Percentiles rank a stretch among this genome's conserved stretches.
These are phyloP conservation scores for Sphaerostilbella broomeana DNA, from an alignment of 2,329 filamentous ascomycete genomes.

Conservation along the genomic window DNA sequence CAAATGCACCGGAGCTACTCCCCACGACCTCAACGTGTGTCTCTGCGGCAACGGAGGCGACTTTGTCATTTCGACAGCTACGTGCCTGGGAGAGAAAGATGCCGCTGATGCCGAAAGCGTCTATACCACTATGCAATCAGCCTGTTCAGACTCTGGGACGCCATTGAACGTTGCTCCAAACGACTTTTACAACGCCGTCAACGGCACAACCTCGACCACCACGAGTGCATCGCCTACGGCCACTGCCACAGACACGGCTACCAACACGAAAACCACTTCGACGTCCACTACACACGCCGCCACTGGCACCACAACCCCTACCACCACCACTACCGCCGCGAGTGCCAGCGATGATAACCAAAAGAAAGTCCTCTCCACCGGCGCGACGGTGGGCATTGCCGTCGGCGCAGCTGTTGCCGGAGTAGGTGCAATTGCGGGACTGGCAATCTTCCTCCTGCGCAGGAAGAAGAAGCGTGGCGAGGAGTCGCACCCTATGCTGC, in stretches of 20 bases:
- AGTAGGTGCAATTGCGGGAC: slow-evolving; percentile 20
- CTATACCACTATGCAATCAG: slow-evolving; percentile 37
- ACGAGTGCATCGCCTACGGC: slow-evolving; percentile 7
- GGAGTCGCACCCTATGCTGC: slow-evolving; percentile 28
- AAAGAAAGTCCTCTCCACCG: slow-evolving; percentile 27
- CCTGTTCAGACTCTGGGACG: slow-evolving; percentile 39
- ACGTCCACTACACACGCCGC: slow-evolving; percentile 1
- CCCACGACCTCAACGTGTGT: slow-evolving; percentile 39
- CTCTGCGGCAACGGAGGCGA: slow-evolving; percentile 43
- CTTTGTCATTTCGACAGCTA: slow-evolving; percentile 42
- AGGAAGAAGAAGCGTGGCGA: slow-evolving; percentile 22
- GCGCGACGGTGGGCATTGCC: slow-evolving; percentile 34
- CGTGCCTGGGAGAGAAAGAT: slow-evolving; percentile 35
- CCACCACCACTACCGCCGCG: slow-evolving; percentile 5
- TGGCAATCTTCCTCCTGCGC: slow-evolving; percentile 23
- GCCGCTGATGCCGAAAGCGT: slow-evolving; percentile 33
- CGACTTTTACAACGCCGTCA: slow-evolving; percentile 17
- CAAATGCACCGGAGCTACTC: slow-evolving; percentile 35
- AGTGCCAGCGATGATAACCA: slow-evolving; percentile 1
- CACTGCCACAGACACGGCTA: slow-evolving; percentile 6
- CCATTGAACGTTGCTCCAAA: slow-evolving; percentile 35
- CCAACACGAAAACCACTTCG: slow-evolving; percentile 6
- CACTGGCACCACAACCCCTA: slow-evolving; percentile 2
- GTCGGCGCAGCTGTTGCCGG: slow-evolving; percentile 30
- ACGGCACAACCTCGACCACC: background rate